Percentiles rank a stretch among this genome's conserved stretches.
Conservation (phyloP, 208 protist genomes). For the Herpetomonas samuelpessoai region DNA sequence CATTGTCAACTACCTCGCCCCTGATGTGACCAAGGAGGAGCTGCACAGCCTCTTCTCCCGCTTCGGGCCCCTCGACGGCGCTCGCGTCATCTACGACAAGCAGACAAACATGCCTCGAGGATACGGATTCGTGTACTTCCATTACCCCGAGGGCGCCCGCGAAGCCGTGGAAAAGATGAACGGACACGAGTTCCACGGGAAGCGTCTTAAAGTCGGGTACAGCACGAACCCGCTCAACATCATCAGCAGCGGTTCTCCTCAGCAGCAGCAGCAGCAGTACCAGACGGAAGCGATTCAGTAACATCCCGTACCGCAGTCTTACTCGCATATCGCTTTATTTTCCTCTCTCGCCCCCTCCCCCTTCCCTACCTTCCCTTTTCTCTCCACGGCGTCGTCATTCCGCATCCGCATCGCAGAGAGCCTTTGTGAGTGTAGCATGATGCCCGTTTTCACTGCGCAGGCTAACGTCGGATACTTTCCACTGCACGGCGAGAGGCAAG, state of each 20-base stretch:
- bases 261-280: conserved; percentile 10
- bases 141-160: conserved; percentile 47
- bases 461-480: too few relatives aligned
- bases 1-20: conserved; percentile 80
- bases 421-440: not conserved
- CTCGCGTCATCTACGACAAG: conserved; percentile 69
- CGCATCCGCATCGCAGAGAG: too few relatives aligned
- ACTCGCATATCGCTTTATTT: not conserved
- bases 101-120: conserved; percentile 62
- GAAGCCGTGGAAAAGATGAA: conserved; percentile 63
- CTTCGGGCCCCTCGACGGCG: conserved; percentile 65
- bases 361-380: not conserved
- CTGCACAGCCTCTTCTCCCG: conserved; percentile 67
- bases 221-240: conserved; percentile 80
- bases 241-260: conserved; percentile 23
- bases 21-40: conserved; percentile 52
- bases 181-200: conserved; percentile 69
- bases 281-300: not conserved
- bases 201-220: conserved; percentile 72
- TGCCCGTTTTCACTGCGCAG: too few relatives aligned
- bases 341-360: not conserved
- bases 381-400: too few relatives aligned
- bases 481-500: too few relatives aligned
- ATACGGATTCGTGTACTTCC: conserved; percentile 82
- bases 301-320: not conserved